phyloP scores from a whole-genome alignment of 257 asterid genomes.

The Coffea eugenioides region DNA sequence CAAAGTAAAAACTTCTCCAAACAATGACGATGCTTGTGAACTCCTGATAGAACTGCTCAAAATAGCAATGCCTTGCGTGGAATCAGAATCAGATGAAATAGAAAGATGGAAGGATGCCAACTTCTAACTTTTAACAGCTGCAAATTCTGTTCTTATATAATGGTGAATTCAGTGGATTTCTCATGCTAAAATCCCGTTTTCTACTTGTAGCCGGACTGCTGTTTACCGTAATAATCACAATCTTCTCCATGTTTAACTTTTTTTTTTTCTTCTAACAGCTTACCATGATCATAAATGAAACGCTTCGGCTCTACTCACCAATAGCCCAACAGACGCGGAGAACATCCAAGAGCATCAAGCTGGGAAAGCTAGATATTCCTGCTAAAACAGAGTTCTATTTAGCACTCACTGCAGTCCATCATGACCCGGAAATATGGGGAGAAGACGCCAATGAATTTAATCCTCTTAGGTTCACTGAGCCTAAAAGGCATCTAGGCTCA shows the following conservation, averaged over 20 bases:
- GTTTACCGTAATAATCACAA: neutral
- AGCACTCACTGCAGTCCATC: slow-evolving; percentile 32
- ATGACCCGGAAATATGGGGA: slow-evolving; percentile 35
- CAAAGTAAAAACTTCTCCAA: neutral
- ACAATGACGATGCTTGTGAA: neutral
- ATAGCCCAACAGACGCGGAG: slow-evolving; percentile 14
- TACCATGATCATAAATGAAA: slow-evolving; percentile 30
- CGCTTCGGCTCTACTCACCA: slow-evolving; percentile 36
- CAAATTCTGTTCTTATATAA: too few relatives aligned
- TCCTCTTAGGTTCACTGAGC: slow-evolving; percentile 25
- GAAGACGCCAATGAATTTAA: slow-evolving; percentile 38
- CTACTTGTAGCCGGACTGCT: neutral
- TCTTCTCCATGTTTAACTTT: neutral
- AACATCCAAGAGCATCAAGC: slow-evolving; percentile 23
- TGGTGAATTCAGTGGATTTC: neutral
- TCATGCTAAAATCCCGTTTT: too few relatives aligned
- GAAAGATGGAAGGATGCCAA: neutral
- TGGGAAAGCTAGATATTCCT: slow-evolving; percentile 32
- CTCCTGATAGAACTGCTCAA: neutral
- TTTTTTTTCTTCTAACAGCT: neutral
- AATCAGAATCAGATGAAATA: neutral
- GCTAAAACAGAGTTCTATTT: slow-evolving; percentile 30
- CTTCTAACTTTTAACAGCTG: neutral
- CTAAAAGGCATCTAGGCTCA: slow-evolving; percentile 25
- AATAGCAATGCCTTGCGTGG: neutral